phyloP scores from a whole-genome alignment of 108 stramenopile species.

The Cyclotella cryptica region DNA sequence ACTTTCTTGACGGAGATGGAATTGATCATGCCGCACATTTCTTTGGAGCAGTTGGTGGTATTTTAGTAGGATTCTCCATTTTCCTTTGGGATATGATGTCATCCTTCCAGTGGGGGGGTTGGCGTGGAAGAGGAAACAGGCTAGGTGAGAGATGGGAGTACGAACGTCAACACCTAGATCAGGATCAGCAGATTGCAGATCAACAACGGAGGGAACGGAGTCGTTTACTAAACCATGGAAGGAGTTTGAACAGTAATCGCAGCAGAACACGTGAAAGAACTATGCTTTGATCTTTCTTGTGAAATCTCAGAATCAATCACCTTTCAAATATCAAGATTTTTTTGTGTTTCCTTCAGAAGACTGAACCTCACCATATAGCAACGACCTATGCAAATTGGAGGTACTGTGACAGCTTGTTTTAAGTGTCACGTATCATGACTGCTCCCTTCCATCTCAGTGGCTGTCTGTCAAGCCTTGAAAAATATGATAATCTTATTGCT shows the following conservation, averaged over 20 bases:
- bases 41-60: conserved; percentile 22
- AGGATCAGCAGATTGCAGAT: not conserved
- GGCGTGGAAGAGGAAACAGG: conserved; percentile 31
- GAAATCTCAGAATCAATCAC: too few relatives aligned
- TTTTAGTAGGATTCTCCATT: conserved; percentile 31
- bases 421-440: too few relatives aligned
- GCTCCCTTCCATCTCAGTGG: too few relatives aligned
- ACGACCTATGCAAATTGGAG: too few relatives aligned
- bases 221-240: conserved; percentile 15
- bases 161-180: conserved; percentile 4
- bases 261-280: conserved; percentile 15
- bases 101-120: conserved; percentile 2
- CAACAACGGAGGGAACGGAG: conserved; percentile 24
- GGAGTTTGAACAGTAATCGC: not conserved
- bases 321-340: too few relatives aligned
- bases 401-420: too few relatives aligned
- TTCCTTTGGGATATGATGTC: conserved; percentile 31
- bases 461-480: too few relatives aligned
- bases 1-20: conserved; percentile 42
- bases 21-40: conserved; percentile 46
- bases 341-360: too few relatives aligned
- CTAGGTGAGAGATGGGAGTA: conserved; percentile 42
- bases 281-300: conserved; percentile 8
- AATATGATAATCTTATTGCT: too few relatives aligned
- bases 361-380: too few relatives aligned